phyloP scores from a whole-genome alignment of 257 asterid genomes.

The Solanum gandarillasii region DNA sequence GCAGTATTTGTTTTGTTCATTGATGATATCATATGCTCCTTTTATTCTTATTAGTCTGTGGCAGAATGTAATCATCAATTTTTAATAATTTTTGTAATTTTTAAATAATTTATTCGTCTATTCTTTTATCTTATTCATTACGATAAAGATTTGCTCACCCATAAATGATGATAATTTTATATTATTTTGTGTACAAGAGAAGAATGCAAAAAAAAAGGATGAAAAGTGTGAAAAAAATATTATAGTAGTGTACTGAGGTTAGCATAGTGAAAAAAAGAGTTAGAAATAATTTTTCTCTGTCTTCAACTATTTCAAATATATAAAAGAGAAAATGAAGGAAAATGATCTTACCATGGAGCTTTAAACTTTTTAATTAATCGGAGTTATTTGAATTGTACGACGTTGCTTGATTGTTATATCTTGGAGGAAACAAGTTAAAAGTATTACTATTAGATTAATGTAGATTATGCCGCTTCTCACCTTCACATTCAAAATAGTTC shows the following conservation, averaged over 20 bases:
- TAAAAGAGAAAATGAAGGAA: background rate
- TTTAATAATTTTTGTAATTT: background rate
- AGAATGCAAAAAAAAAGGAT: background rate
- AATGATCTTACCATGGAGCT: background rate
- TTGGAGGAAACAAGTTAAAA: accelerated
- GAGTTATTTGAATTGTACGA: too few relatives aligned
- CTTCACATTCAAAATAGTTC: too few relatives aligned
- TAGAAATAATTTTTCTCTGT: background rate
- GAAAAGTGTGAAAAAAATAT: background rate
- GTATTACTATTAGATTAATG: too few relatives aligned
- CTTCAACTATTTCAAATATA: too few relatives aligned
- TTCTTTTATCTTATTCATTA: background rate
- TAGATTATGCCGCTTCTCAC: too few relatives aligned
- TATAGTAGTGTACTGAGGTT: background rate
- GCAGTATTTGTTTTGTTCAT: background rate
- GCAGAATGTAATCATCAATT: background rate
- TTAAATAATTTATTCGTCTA: too few relatives aligned
- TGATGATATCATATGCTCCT: background rate
- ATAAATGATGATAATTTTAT: background rate
- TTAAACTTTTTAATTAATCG: too few relatives aligned
- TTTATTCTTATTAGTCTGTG: background rate
- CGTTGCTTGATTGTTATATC: too few relatives aligned
- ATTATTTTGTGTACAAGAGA: background rate
- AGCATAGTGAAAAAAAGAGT: background rate
- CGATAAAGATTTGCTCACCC: background rate